Evolutionary conservation across 1,284 basidiomycete genomes (phyloP), one percentile per base, ranked within the genome.

Genomic region (Apiotrichum gamsii): DNA sequence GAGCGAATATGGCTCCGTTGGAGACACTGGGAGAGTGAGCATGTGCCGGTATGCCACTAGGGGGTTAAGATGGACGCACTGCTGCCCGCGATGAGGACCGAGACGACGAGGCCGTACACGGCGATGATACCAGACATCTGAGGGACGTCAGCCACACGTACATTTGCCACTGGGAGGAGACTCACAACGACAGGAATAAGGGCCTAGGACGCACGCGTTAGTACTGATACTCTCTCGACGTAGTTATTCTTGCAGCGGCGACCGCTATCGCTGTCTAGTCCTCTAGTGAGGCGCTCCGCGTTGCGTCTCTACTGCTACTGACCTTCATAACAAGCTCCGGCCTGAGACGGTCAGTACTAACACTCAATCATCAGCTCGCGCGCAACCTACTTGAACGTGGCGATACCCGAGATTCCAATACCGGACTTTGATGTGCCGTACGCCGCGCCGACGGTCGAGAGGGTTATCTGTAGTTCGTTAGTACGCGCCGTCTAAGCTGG

Each of bases 271-370:
- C n/a, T n/a, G n/a, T n/a, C n/a, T n/a, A n/a, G n/a, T n/a, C n/a
- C n/a, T n/a, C n/a, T n/a, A n/a, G n/a, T n/a, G n/a, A 1, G 2
- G 5, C 9, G 3, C 19, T 28, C 21, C 14, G 2, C 28, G 9
- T 23, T n/a, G n/a, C n/a, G n/a, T n/a, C n/a, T n/a, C n/a, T n/a
- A 28, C 6, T 28, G 6, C 25, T 11, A 65, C 80, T 62, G 60
- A 85, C 90, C 81, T 90, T 98, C 94, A 98, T 98, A 70, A 99
- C 87, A 56, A 97, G 79, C 63, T 99, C 93, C 50, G 94, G 94
- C 66, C 80, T 87, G 33, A 29, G 16, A 16, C 32, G 21, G 44
- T 48, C 20, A 44, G 39, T 30, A n/a, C 4, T 5, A 23, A 1
- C 6, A 6, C 13, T 4, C 19, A 28, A 2, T 16, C n/a, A n/a